phyloP scores from a whole-genome alignment of 202 grass and related monocot genomes.

The Elaeis oleifera region DNA sequence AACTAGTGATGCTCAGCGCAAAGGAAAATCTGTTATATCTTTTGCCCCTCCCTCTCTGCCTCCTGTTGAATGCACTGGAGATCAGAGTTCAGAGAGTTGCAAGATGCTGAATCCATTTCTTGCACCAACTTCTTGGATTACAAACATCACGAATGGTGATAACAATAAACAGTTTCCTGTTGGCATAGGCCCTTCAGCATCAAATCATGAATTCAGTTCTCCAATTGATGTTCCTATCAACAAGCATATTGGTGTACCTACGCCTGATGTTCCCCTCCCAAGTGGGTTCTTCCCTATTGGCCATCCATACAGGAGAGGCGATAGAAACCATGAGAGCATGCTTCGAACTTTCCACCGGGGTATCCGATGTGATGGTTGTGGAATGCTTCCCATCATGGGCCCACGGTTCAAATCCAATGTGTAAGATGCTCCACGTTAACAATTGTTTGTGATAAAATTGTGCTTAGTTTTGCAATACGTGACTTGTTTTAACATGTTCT shows the following conservation, averaged over 20 bases:
- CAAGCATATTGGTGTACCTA: conserved; percentile 17
- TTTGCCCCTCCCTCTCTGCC: conserved; percentile 1
- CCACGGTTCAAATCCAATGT: conserved; percentile 67
- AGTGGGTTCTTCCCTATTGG: conserved; percentile 11
- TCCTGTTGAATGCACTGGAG: not conserved
- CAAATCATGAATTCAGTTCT: not conserved
- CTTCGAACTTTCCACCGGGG: conserved; percentile 34
- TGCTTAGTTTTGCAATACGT: conserved; percentile 1
- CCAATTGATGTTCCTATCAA: not conserved
- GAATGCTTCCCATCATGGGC: conserved; percentile 54
- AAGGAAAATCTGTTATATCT: conserved; percentile 40
- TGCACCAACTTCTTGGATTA: not conserved
- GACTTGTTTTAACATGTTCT: conserved; percentile 22
- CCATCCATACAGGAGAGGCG: conserved; percentile 25
- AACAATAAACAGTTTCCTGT: conserved; percentile 2
- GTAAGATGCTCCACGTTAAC: conserved; percentile 31
- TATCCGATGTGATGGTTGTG: conserved; percentile 70
- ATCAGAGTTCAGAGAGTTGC: not conserved
- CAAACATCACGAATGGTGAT: not conserved
- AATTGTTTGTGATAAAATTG: not conserved
- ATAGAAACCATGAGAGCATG: conserved; percentile 24
- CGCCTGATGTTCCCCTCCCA: conserved; percentile 13
- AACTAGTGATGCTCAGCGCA: conserved; percentile 23
- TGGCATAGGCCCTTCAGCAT: not conserved
- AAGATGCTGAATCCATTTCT: not conserved